phyloP scores from a whole-genome alignment of 331 rosid species.

The Acacia pycnantha region DNA sequence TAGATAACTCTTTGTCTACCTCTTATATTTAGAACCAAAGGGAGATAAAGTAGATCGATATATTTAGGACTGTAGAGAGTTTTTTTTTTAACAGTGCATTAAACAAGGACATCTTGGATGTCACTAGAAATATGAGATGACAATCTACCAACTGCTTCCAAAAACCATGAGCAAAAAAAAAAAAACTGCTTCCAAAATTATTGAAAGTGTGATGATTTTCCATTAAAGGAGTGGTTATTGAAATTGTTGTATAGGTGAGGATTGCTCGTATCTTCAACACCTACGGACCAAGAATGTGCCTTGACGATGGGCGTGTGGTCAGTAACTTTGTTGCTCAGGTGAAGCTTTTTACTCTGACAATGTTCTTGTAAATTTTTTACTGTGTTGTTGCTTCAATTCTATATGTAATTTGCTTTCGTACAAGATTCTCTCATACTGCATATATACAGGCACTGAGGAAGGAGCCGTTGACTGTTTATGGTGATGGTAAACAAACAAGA shows the following conservation, averaged over 20 bases:
- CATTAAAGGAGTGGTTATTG: background rate
- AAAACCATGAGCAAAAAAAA: too few relatives aligned
- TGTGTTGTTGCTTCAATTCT: slow-evolving; percentile 7
- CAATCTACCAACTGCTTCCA: background rate
- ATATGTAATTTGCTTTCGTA: background rate
- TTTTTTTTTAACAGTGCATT: too few relatives aligned
- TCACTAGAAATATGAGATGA: background rate
- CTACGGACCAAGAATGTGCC: slow-evolving; percentile 38
- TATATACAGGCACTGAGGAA: slow-evolving; percentile 73
- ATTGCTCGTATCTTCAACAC: slow-evolving; percentile 95
- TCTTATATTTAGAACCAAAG: background rate
- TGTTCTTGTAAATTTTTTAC: background rate
- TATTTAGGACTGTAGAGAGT: too few relatives aligned
- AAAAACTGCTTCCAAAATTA: background rate
- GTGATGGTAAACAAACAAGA: slow-evolving; percentile 93
- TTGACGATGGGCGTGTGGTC: slow-evolving; percentile 93
- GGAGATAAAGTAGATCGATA: too few relatives aligned
- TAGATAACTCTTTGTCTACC: too few relatives aligned
- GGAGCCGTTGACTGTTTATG: slow-evolving; percentile 92
- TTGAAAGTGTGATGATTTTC: background rate
- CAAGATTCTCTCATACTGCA: background rate
- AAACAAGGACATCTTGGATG: background rate
- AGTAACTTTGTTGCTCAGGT: slow-evolving; percentile 99
- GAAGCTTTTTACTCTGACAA: background rate
- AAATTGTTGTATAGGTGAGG: slow-evolving; percentile 53